Percentiles rank a stretch among this genome's conserved stretches.
Evolutionary conservation across 2,329 filamentous ascomycete genomes (phyloP).

Genomic region (Colletotrichum sp.): DNA sequence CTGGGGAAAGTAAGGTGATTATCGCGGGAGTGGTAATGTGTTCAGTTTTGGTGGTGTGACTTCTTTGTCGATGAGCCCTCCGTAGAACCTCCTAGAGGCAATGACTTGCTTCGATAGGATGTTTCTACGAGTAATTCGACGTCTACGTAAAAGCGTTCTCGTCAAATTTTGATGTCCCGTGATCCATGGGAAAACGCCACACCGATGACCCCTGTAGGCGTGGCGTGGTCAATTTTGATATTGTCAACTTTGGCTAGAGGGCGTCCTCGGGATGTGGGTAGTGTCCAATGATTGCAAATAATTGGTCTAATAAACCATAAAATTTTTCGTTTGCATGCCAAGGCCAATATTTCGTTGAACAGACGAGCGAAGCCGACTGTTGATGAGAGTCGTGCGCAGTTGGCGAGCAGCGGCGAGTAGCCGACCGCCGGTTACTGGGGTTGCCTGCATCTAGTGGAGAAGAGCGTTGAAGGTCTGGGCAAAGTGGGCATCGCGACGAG

Average conservation of each 20-base stretch:
- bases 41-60: not conserved
- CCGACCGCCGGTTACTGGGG: slow-evolving; percentile 1
- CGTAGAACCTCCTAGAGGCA: not conserved
- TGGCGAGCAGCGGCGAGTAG: not conserved
- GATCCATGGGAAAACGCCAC: not conserved
- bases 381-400: not conserved
- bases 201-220: not conserved
- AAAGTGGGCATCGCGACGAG: not conserved
- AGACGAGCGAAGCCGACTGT: not conserved
- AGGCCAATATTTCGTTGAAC: not conserved
- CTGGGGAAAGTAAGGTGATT: not conserved
- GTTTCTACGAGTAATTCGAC: not conserved
- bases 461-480: not conserved
- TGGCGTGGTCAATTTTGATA: not conserved
- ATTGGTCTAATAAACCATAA: not conserved
- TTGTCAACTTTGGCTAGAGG: not conserved
- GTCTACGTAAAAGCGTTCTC: not conserved
- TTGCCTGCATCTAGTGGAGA: not conserved
- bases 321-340: not conserved
- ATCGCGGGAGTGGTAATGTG: not conserved
- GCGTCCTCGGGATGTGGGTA: not conserved
- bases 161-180: not conserved
- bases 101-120: not conserved
- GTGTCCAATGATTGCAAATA: not conserved
- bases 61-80: not conserved